Conservation (phyloP, 345 rosid genomes). For the Gossypium rotundifolium region DNA sequence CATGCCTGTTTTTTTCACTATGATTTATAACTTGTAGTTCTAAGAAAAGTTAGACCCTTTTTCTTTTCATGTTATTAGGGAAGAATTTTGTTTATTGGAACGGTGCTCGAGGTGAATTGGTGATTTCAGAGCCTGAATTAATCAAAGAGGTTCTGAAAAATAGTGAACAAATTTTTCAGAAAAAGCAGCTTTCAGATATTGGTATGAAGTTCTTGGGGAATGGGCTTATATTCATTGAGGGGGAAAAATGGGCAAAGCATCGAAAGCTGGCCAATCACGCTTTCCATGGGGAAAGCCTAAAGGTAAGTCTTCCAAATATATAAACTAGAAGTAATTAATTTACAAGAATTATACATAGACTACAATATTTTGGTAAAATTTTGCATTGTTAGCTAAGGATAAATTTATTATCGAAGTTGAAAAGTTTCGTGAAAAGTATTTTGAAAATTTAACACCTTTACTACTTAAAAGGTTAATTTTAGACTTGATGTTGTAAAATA, state of each 20-base stretch:
- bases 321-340: too few species aligned
- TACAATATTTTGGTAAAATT: too few species aligned
- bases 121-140: slow-evolving; percentile 33
- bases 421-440: too few species aligned
- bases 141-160: slow-evolving; percentile 33
- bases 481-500: not conserved
- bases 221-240: slow-evolving; percentile 24
- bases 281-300: slow-evolving; percentile 42
- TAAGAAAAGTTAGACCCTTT: not conserved
- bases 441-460: too few species aligned
- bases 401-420: too few species aligned
- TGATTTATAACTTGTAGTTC: not conserved
- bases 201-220: slow-evolving; percentile 23
- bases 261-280: slow-evolving; percentile 39
- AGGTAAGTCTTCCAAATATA: slow-evolving; percentile 11
- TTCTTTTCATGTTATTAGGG: not conserved
- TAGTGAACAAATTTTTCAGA: slow-evolving; percentile 15
- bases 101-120: slow-evolving; percentile 29
- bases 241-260: slow-evolving; percentile 36
- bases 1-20: not conserved
- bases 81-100: slow-evolving; percentile 32
- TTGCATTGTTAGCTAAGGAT: too few species aligned
- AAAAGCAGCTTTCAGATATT: slow-evolving; percentile 14
- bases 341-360: too few species aligned
- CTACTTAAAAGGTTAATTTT: too few species aligned